Evolutionary conservation across 208 protist species (phyloP).

Genomic region (Leptomonas seymouri): DNA sequence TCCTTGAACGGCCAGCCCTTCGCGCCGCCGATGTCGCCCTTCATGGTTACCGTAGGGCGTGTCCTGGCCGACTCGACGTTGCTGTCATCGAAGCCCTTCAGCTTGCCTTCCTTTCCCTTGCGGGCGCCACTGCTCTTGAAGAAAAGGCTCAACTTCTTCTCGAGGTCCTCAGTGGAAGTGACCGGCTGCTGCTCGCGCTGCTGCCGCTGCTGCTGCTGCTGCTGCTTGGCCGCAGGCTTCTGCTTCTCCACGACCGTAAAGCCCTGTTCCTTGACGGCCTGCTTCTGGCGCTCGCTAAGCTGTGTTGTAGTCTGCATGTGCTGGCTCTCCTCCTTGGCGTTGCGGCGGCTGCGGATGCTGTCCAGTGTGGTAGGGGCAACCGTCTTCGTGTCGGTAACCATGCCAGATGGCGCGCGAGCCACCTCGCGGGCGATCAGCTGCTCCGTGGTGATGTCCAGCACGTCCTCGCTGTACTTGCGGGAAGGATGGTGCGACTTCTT

Average conservation of each 20-base stretch:
- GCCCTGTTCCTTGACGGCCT: slow-evolving; percentile 52
- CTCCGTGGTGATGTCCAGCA: slow-evolving; percentile 64
- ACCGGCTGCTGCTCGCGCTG: slow-evolving; percentile 16
- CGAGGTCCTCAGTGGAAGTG: slow-evolving; percentile 57
- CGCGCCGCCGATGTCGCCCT: slow-evolving; percentile 52
- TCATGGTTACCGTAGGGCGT: slow-evolving; percentile 50
- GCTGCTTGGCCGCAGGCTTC: slow-evolving; percentile 24
- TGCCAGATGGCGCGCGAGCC: slow-evolving; percentile 42
- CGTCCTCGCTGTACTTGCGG: slow-evolving; percentile 46
- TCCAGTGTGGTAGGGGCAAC: slow-evolving; percentile 52
- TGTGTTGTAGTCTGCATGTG: slow-evolving; percentile 8
- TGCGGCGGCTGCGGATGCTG: slow-evolving; percentile 33
- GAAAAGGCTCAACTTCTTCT: slow-evolving; percentile 74
- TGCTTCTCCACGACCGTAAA: slow-evolving; percentile 46
- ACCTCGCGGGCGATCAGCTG: slow-evolving; percentile 72
- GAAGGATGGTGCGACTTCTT: slow-evolving; percentile 41
- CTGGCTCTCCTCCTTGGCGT: slow-evolving; percentile 36
- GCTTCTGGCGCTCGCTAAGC: slow-evolving; percentile 47
- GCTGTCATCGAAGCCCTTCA: slow-evolving; percentile 36
- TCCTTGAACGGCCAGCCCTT: slow-evolving; percentile 37
- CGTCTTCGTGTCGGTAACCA: slow-evolving; percentile 61
- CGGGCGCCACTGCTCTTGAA: slow-evolving; percentile 60
- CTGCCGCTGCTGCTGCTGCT: slow-evolving; percentile 27
- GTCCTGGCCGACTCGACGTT: slow-evolving; percentile 10
- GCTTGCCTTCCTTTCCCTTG: slow-evolving; percentile 39